Conservation (phyloP, 768 basidiomycete genomes). For the Boletus tomentosulus region DNA sequence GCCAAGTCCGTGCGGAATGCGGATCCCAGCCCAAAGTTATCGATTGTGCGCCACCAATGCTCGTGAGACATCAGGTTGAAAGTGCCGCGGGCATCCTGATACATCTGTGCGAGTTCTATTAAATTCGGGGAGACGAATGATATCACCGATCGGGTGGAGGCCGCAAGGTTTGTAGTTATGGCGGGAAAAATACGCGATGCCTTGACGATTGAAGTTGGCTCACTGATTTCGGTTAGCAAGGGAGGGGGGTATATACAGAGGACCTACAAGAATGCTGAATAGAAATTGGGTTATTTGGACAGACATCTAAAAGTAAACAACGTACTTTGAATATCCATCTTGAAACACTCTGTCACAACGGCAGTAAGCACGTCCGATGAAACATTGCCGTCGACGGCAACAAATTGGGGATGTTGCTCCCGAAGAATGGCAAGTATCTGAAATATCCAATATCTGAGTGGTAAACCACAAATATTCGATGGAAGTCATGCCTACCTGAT, state of each 20-base stretch:
- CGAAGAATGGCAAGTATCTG: slow-evolving; percentile 53
- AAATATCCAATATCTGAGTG: background rate
- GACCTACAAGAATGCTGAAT: slow-evolving; percentile 71
- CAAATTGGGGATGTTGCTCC: slow-evolving; percentile 47
- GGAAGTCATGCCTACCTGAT: slow-evolving; percentile 35
- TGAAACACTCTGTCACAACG: slow-evolving; percentile 50
- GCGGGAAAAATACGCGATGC: slow-evolving; percentile 66
- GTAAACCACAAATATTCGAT: background rate
- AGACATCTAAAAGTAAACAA: slow-evolving; percentile 2
- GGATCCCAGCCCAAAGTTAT: slow-evolving; percentile 61
- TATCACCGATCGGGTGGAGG: slow-evolving; percentile 42
- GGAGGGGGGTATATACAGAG: background rate
- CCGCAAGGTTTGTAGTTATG: slow-evolving; percentile 38
- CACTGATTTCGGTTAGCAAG: slow-evolving; percentile 43
- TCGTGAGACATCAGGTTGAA: slow-evolving; percentile 49
- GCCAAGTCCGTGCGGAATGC: slow-evolving; percentile 65
- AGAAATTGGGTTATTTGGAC: slow-evolving; percentile 2
- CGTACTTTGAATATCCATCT: slow-evolving; percentile 52
- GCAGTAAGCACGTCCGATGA: slow-evolving; percentile 47
- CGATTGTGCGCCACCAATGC: slow-evolving; percentile 62
- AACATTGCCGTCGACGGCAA: slow-evolving; percentile 78
- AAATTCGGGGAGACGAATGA: slow-evolving; percentile 82
- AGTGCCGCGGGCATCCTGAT: slow-evolving; percentile 45
- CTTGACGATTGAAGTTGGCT: slow-evolving; percentile 91
- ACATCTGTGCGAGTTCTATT: slow-evolving; percentile 66